Conservation (phyloP, 257 asterid genomes). For the Misopates orontium region DNA sequence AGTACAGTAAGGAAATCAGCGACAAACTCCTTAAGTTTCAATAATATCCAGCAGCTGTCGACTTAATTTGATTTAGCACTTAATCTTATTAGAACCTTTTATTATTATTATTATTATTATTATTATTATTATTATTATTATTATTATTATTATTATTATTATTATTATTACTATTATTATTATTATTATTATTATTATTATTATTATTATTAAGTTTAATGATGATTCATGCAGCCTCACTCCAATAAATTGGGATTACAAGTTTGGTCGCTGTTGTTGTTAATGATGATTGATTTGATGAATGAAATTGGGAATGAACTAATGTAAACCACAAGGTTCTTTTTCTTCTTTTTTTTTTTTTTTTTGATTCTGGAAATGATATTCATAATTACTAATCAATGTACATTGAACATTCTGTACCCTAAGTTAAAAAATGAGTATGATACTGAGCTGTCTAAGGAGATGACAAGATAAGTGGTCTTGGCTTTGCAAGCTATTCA, state of each 20-base stretch:
- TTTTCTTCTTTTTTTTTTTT: no score
- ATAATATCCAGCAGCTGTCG: not conserved
- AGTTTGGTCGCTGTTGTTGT: no score
- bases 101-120: no score
- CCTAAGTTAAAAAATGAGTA: not conserved
- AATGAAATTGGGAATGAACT: not conserved
- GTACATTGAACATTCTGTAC: not conserved
- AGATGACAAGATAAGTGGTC: not conserved
- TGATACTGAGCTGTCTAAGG: not conserved
- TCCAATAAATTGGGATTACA: no score
- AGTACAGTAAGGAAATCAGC: not conserved
- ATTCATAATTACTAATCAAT: not conserved
- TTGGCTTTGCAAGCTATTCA: not conserved
- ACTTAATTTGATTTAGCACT: slow-evolving; percentile 13
- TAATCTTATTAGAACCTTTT: no score
- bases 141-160: no score
- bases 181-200: no score
- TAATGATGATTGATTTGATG: not conserved
- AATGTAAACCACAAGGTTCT: not conserved
- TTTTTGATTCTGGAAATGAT: not conserved
- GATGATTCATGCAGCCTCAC: no score
- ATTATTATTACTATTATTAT: no score
- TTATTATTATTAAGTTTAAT: no score
- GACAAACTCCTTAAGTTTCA: not conserved
- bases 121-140: no score